Base-by-base conservation (phyloP, 768 basidiomycete genomes). In the Russula lepida region DNA sequence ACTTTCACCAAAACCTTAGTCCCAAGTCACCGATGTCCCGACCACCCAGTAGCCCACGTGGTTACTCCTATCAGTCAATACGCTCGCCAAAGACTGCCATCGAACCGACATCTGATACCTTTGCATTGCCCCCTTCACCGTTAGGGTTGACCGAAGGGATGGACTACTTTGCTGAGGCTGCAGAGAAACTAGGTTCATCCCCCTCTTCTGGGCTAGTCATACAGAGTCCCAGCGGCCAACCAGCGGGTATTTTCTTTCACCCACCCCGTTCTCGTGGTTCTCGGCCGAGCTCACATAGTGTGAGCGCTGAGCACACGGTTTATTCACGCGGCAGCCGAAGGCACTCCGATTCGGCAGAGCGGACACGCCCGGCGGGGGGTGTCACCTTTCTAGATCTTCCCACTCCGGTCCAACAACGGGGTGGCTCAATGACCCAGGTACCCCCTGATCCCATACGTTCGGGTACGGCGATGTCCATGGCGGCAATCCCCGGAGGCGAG, bases 231-330 rank as follows among this genome's bases (percentile, higher is more conserved):
- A 93, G 95, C 71, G 95, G 95, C 0, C 85, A 92, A 66, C 90
- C 92, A 2, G 81, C 91, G n/a, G 95, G 94, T 12, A 95, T 99
- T 59, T 91, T 94, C 76, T 99, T 98, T 74, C 89, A 94, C 64
- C 95, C 62, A 4, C 62, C 95, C 2, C 78, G 66, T 9, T n/a
- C 60, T 33, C 66, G 66, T 7, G 28, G 41, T 27, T 44, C 57
- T n/a, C 65, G 65, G 25, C 19, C 53, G 41, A 54, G 53, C 23
- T 51, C 60, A 19, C 30, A 58, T 2, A 53, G 63, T n/a, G 54
- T 62, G 32, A 66, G 47, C 25, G 35, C 25, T 41, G 64, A 62
- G 17, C 44, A 48, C 30, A 41, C 33, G 44, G 21, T 25, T 7
- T 63, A 27, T 43, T 58, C 56, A 28, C 56, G 52, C 27, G 52